Evolutionary conservation across 2,329 filamentous ascomycete genomes (phyloP).

Genomic region (Didymella segeticola): DNA sequence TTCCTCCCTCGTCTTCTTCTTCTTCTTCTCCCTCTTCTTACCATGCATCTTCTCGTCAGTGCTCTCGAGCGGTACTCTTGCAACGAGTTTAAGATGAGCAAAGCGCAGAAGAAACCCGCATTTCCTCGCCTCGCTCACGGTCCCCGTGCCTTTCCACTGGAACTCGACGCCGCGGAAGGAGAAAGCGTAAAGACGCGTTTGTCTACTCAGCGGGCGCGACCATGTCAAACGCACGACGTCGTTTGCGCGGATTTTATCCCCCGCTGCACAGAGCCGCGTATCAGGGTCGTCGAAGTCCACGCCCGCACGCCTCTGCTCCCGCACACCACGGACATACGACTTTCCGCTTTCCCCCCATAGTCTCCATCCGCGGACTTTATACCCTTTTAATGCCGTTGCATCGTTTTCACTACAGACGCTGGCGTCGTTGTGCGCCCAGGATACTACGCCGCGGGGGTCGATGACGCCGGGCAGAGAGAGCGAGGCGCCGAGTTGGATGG

Average conservation of each 20-base stretch:
- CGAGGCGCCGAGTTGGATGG: constrained; percentile 35
- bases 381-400: constrained; percentile 32
- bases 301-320: constrained; percentile 22
- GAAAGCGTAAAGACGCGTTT: constrained; percentile 42
- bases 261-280: not conserved
- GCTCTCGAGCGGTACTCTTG: constrained; percentile 17
- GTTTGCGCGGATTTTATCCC: not conserved
- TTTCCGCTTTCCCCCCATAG: constrained; percentile 44
- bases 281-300: not conserved
- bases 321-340: constrained; percentile 31
- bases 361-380: constrained; percentile 39
- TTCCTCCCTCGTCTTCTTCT: no score
- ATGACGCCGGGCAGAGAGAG: constrained; percentile 29
- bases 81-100: constrained; percentile 44
- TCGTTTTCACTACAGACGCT: constrained; percentile 7
- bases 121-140: constrained; percentile 27
- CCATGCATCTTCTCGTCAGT: not conserved
- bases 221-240: not conserved
- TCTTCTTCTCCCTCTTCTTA: no score
- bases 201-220: not conserved
- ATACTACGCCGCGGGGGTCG: constrained; percentile 40
- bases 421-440: constrained; percentile 29
- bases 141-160: constrained; percentile 45
- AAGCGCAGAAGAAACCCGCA: constrained; percentile 34
- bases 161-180: constrained; percentile 37